A percentile compares a stretch with the other conserved stretches of the same genome.
Conservation (phyloP, 148 eudicot species). For the Diospyros kaki region DNA sequence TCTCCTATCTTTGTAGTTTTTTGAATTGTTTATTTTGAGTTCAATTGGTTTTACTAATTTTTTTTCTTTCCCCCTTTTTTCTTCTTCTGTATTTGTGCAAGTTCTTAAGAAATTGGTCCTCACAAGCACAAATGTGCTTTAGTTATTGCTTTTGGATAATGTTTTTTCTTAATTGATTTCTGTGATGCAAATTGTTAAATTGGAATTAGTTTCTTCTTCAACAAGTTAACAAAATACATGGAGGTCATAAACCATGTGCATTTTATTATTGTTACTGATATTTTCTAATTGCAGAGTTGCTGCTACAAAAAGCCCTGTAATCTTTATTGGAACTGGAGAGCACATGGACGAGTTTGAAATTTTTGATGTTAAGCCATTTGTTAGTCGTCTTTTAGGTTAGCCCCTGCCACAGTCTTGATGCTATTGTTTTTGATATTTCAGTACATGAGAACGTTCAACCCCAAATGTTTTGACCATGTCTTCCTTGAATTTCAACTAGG, state of each 20-base stretch:
- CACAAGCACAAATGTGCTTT: neutral
- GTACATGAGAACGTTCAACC: neutral
- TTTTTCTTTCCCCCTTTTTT: too few species aligned
- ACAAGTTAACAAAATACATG: neutral
- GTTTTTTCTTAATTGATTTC: neutral
- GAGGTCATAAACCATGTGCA: neutral
- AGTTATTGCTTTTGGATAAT: neutral
- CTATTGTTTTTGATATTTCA: neutral
- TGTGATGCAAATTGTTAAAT: neutral
- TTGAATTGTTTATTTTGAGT: neutral
- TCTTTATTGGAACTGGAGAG: conserved; percentile 98
- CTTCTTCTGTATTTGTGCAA: neutral
- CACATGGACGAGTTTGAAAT: conserved; percentile 99
- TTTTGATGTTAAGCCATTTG: conserved; percentile 97
- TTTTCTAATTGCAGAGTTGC: conserved; percentile 64
- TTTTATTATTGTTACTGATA: neutral
- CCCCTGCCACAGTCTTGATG: neutral
- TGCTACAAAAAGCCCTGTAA: conserved; percentile 97
- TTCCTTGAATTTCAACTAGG: conserved; percentile 36
- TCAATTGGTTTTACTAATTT: too few species aligned
- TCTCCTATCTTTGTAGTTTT: neutral
- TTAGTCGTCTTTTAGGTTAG: conserved; percentile 93
- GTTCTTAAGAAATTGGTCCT: neutral
- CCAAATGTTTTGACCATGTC: conserved; percentile 6
- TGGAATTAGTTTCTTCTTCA: too few species aligned